A percentile compares a stretch with the other conserved stretches of the same genome.
These are phyloP conservation scores for Ophiostoma himal-ulmi DNA, from an alignment of 2,329 filamentous ascomycete species.

Conservation along the genomic window DNA sequence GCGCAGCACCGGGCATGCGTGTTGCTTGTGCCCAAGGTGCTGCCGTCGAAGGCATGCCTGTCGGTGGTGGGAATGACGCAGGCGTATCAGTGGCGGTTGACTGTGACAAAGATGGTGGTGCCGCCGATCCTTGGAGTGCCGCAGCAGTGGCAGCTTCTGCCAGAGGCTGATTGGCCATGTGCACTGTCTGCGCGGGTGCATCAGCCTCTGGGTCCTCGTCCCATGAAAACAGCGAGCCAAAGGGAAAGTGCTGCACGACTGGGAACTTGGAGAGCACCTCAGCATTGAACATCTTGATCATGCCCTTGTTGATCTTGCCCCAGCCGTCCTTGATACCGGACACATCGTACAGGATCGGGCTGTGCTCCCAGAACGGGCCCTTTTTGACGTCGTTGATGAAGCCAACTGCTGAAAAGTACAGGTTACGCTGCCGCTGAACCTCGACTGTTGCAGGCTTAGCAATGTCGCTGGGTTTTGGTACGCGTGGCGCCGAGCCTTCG, in stretches of 20 bases:
- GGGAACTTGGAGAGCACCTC: slow-evolving; percentile 96
- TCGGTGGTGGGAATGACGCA: neutral
- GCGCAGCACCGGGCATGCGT: slow-evolving; percentile 26
- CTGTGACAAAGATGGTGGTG: neutral
- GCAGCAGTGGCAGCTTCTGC: slow-evolving; percentile 17
- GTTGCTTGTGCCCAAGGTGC: slow-evolving; percentile 31
- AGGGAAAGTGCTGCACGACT: slow-evolving; percentile 93
- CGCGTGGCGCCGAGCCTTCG: slow-evolving; percentile 68
- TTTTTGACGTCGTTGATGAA: slow-evolving; percentile 98
- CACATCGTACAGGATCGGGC: slow-evolving; percentile 88
- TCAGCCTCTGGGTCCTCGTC: slow-evolving; percentile 58
- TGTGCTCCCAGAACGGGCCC: slow-evolving; percentile 96
- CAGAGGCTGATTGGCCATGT: slow-evolving; percentile 52
- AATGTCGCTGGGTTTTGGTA: slow-evolving; percentile 67
- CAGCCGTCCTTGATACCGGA: slow-evolving; percentile 88
- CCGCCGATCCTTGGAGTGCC: neutral
- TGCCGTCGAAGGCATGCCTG: slow-evolving; percentile 21
- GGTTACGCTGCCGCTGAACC: slow-evolving; percentile 59
- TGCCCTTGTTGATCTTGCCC: slow-evolving; percentile 98
- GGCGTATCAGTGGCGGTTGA: neutral
- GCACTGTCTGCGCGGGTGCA: slow-evolving; percentile 45
- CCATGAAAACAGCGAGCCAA: slow-evolving; percentile 76
- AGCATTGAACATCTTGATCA: slow-evolving; percentile 99
- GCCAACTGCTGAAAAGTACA: slow-evolving; percentile 93
- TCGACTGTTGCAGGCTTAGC: slow-evolving; percentile 59